A percentile compares a stretch with the other conserved stretches of the same genome.
Evolutionary conservation across 495 filamentous ascomycete genomes (phyloP).

Genomic region (Pseudotulostoma volvatum): DNA sequence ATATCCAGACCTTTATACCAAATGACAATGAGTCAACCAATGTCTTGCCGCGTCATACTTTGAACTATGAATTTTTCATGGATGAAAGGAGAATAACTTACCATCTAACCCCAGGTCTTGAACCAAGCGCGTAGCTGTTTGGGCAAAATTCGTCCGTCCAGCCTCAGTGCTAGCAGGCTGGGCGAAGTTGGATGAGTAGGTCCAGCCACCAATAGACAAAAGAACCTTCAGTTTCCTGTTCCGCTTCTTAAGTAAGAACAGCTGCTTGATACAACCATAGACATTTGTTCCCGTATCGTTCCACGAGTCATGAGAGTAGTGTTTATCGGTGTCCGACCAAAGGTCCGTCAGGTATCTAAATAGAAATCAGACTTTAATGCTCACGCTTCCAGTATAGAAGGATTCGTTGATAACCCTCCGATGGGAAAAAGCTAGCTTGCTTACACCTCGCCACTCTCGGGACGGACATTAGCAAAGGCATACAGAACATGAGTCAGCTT

Average conservation of each 20-base stretch:
- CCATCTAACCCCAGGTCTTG: constrained; percentile 52
- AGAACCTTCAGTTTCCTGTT: constrained; percentile 83
- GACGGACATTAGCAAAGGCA: constrained; percentile 67
- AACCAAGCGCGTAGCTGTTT: constrained; percentile 48
- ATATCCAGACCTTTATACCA: too few relatives aligned
- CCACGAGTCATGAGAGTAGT: constrained; percentile 40
- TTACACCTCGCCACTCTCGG: constrained; percentile 72
- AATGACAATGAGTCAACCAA: too few relatives aligned
- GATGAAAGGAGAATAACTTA: too few relatives aligned
- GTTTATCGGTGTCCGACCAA: constrained; percentile 73
- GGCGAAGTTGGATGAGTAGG: constrained; percentile 76
- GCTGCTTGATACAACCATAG: constrained; percentile 67
- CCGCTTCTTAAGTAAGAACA: constrained; percentile 74
- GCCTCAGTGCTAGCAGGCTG: constrained; percentile 40
- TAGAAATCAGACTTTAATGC: too few relatives aligned
- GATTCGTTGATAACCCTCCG: too few relatives aligned
- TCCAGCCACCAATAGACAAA: constrained; percentile 93
- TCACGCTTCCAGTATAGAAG: too few relatives aligned
- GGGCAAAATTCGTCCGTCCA: constrained; percentile 62
- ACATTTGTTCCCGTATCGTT: constrained; percentile 30
- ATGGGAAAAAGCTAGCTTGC: too few relatives aligned
- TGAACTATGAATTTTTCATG: too few relatives aligned
- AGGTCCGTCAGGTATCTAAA: too few relatives aligned
- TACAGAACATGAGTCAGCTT: constrained; percentile 89
- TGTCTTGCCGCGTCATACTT: too few relatives aligned